A percentile compares a stretch with the other conserved stretches of the same genome.
phyloP scores from a whole-genome alignment of 805 yeast genomes.

The Geotrichum ghanense region DNA sequence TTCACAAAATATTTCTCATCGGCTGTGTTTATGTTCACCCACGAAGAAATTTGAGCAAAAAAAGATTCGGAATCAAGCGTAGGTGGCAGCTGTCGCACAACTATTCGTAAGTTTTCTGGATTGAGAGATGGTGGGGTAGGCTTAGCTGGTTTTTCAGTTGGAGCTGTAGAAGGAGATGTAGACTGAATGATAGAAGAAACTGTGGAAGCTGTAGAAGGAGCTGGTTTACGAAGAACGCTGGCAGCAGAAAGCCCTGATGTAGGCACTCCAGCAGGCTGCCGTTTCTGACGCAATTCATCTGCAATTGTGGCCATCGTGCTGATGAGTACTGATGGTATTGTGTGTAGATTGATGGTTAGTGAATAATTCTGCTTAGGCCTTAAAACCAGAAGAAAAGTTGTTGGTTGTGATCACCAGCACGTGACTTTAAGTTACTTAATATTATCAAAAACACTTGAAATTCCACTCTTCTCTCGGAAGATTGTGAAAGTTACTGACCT shows the following conservation, averaged over 20 bases:
- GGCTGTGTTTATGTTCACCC: constrained; percentile 14
- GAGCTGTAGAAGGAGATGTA: not conserved
- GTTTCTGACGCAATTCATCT: constrained; percentile 7
- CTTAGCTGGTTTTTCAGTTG: not conserved
- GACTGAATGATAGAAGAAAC: not conserved
- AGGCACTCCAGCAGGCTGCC: constrained; percentile 5
- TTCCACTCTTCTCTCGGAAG: too few relatives aligned
- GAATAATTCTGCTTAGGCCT: too few relatives aligned
- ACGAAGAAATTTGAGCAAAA: constrained; percentile 18
- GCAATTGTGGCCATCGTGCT: constrained; percentile 6
- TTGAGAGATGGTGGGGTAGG: constrained; percentile 1
- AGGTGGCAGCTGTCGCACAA: constrained; percentile 37
- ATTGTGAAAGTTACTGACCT: constrained; percentile 7
- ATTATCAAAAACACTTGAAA: too few relatives aligned
- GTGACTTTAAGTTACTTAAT: too few relatives aligned
- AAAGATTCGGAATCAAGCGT: constrained; percentile 27
- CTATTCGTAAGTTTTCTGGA: constrained; percentile 20
- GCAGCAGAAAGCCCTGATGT: not conserved
- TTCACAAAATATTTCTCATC: constrained; percentile 14
- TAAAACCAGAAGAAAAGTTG: too few relatives aligned
- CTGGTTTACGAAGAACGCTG: not conserved
- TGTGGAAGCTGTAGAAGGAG: not conserved
- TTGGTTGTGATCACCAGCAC: too few relatives aligned
- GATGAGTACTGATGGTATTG: too few relatives aligned
- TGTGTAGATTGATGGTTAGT: too few relatives aligned